Evolutionary conservation across 306 rosid genomes (phyloP).

Genomic region (Trifolium subterraneum): DNA sequence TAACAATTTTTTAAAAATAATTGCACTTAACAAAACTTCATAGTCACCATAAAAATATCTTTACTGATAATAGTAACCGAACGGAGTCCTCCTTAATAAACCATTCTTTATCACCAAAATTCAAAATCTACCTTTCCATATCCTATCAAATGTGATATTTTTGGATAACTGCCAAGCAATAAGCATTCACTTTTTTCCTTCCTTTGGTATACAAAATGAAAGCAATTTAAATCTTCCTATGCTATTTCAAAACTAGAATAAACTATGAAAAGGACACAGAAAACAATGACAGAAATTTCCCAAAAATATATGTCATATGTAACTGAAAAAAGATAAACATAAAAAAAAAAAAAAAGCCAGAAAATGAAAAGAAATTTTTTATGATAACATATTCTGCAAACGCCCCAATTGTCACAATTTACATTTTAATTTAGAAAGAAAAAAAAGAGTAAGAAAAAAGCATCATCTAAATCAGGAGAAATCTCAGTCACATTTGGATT

Average conservation of each 20-base stretch:
- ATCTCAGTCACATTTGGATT: conserved; percentile 43
- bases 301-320: conserved; percentile 45
- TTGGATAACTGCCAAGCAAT: too few relatives aligned
- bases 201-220: conserved; percentile 15
- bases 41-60: too few relatives aligned
- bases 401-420: conserved; percentile 50
- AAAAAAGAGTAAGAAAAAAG: neutral
- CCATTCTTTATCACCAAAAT: too few relatives aligned
- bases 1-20: too few relatives aligned
- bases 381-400: conserved; percentile 45
- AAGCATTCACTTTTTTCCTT: conserved; percentile 32
- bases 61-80: too few relatives aligned
- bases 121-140: too few relatives aligned
- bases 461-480: conserved; percentile 41
- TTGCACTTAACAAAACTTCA: too few relatives aligned
- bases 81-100: too few relatives aligned
- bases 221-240: conserved; percentile 27
- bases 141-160: too few relatives aligned
- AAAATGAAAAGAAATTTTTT: conserved; percentile 3
- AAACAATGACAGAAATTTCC: conserved; percentile 45
- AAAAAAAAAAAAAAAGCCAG: neutral
- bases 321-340: conserved; percentile 32
- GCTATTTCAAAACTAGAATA: conserved; percentile 27
- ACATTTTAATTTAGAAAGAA: conserved; percentile 39
- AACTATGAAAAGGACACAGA: conserved; percentile 28